Percentiles rank a stretch among this genome's conserved stretches.
Evolutionary conservation across 2,329 filamentous ascomycete genomes (phyloP).

Genomic region (Fusarium ramigenum): DNA sequence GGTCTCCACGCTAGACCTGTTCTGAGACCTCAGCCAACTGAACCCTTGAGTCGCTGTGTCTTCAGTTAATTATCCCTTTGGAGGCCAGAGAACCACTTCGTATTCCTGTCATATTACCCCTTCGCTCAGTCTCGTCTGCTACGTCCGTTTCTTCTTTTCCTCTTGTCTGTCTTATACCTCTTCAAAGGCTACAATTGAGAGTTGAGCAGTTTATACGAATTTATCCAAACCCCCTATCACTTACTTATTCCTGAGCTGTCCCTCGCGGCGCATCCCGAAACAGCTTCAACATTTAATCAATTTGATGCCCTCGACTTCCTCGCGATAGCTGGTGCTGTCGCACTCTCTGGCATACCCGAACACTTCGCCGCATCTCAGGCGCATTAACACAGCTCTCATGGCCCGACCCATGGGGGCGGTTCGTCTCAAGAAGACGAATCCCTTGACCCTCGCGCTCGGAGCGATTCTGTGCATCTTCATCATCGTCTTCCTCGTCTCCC

Average conservation of each 20-base stretch:
- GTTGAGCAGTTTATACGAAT: background rate
- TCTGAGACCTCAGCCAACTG: constrained; percentile 26
- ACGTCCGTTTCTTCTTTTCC: constrained; percentile 19
- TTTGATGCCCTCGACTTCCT: constrained; percentile 38
- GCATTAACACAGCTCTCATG: constrained; percentile 51
- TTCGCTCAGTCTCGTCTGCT: constrained; percentile 27
- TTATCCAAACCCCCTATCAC: background rate
- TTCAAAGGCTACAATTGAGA: background rate
- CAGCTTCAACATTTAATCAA: constrained; percentile 7
- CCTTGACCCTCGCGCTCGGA: constrained; percentile 78
- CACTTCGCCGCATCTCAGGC: background rate
- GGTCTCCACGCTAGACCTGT: constrained; percentile 31
- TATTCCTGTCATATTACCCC: constrained; percentile 38
- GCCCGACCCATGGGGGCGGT: constrained; percentile 68
- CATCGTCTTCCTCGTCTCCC: constrained; percentile 69
- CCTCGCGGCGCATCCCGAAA: constrained; percentile 18
- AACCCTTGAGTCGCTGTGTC: constrained; percentile 43
- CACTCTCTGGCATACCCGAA: constrained; percentile 5
- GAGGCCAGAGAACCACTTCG: constrained; percentile 38
- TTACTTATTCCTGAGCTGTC: constrained; percentile 4
- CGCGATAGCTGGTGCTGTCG: constrained; percentile 37
- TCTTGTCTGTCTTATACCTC: constrained; percentile 1
- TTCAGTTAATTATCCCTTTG: constrained; percentile 36
- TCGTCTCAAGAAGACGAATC: constrained; percentile 83
- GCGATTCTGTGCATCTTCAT: constrained; percentile 77